phyloP scores from a whole-genome alignment of 176 grass and related monocot genomes.

The Rhipidocladum racemiflorum region DNA sequence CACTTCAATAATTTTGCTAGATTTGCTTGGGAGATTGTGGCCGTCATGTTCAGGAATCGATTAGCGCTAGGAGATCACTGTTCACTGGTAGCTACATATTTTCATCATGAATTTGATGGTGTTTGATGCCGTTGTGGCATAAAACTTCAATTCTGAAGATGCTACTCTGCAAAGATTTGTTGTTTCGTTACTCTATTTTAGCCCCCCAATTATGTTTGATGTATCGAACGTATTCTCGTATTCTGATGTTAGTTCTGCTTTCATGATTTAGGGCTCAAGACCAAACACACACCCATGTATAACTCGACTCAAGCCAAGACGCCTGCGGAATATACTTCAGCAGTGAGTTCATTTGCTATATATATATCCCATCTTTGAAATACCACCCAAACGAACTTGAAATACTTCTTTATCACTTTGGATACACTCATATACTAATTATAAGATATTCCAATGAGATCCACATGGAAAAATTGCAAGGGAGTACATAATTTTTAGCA shows the following conservation, averaged over 20 bases:
- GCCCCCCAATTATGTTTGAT: not conserved
- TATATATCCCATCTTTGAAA: no score
- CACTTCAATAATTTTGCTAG: no score
- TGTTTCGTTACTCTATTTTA: no score
- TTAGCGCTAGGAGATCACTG: not conserved
- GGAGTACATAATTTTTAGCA: no score
- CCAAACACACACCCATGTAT: constrained; percentile 43
- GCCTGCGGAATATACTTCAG: constrained; percentile 83
- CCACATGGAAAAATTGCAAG: no score
- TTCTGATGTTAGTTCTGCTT: constrained; percentile 1
- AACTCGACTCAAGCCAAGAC: constrained; percentile 59
- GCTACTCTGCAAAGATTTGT: not conserved
- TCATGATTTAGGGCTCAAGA: constrained; percentile 50
- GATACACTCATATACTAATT: no score
- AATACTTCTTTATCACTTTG: no score
- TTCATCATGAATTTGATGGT: no score
- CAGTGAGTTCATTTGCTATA: constrained; percentile 57
- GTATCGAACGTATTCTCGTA: not conserved
- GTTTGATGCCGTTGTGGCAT: not conserved
- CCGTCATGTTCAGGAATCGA: not conserved
- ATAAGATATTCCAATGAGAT: no score
- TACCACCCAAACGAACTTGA: no score
- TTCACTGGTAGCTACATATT: no score
- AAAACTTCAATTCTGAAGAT: not conserved
- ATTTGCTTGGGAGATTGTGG: not conserved